Conservation (phyloP, 1,284 basidiomycete species). For the Cutaneotrichosporon mucoides region DNA sequence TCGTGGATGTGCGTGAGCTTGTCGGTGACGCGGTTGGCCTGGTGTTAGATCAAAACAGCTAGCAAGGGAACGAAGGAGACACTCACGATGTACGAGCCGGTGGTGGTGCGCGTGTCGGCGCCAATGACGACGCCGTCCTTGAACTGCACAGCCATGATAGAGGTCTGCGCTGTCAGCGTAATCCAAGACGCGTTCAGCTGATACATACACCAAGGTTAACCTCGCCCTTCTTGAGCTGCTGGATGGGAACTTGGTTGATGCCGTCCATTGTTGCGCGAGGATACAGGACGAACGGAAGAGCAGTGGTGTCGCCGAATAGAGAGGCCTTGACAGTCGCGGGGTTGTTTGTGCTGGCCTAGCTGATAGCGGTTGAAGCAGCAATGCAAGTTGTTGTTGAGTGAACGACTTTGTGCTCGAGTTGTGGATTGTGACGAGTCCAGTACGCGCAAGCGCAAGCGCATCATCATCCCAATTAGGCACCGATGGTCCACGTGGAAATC, state of each 20-base stretch:
- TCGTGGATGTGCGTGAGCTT: slow-evolving; percentile 97
- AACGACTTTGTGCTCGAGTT: not conserved
- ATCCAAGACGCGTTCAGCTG: not conserved
- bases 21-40: slow-evolving; percentile 96
- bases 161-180: slow-evolving; percentile 60
- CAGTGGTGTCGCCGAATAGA: no score
- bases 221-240: slow-evolving; percentile 77
- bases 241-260: slow-evolving; percentile 46
- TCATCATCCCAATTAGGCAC: not conserved
- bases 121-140: slow-evolving; percentile 92
- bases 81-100: slow-evolving; percentile 85
- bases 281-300: not conserved
- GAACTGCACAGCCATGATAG: slow-evolving; percentile 99
- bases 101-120: slow-evolving; percentile 95
- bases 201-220: slow-evolving; percentile 84
- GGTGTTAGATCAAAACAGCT: not conserved
- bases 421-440: not conserved
- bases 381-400: not conserved
- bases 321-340: no score
- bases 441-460: slow-evolving; percentile 5
- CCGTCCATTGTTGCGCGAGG: slow-evolving; percentile 31
- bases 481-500: not conserved
- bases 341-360: no score
- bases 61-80: not conserved
- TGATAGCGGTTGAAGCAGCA: no score